A percentile compares a stretch with the other conserved stretches of the same genome.
phyloP scores from a whole-genome alignment of 805 yeast genomes.

The Naumovozyma castellii region DNA sequence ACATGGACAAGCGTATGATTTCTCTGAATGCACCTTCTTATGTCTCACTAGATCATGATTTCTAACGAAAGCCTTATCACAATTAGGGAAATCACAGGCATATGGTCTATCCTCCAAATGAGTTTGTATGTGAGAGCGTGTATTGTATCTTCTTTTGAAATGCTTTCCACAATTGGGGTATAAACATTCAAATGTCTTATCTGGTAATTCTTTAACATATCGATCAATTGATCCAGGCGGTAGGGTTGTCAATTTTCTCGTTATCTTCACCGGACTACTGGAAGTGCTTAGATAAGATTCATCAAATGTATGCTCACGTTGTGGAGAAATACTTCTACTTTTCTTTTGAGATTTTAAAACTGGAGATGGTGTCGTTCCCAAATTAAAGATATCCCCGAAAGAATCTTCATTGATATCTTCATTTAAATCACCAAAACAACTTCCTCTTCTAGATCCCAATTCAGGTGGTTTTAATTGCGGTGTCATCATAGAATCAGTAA shows the following conservation, averaged over 20 bases:
- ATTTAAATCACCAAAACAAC: slow-evolving; percentile 1
- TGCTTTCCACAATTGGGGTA: slow-evolving; percentile 71
- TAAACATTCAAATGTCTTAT: slow-evolving; percentile 63
- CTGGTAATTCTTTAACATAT: slow-evolving; percentile 73
- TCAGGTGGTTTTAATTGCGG: slow-evolving; percentile 11
- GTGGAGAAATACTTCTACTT: slow-evolving; percentile 4
- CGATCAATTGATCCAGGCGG: slow-evolving; percentile 87
- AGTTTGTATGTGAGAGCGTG: slow-evolving; percentile 91
- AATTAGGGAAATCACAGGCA: slow-evolving; percentile 50
- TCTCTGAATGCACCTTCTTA: slow-evolving; percentile 72
- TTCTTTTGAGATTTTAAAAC: slow-evolving; percentile 31
- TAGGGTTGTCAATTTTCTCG: slow-evolving; percentile 32
- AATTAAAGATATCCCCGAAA: slow-evolving; percentile 16
- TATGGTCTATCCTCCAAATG: slow-evolving; percentile 93
- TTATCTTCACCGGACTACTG: slow-evolving; percentile 20
- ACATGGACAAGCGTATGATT: slow-evolving; percentile 71
- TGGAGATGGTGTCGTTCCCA: slow-evolving; percentile 38
- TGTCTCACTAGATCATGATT: slow-evolving; percentile 93
- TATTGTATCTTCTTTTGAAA: slow-evolving; percentile 83
- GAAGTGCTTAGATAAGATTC: slow-evolving; percentile 8
- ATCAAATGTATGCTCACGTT: slow-evolving; percentile 15
- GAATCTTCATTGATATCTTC: not conserved
- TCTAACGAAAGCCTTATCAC: slow-evolving; percentile 83
- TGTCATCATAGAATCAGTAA: slow-evolving; percentile 6
- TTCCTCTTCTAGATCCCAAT: not conserved